A percentile compares a stretch with the other conserved stretches of the same genome.
phyloP scores from a whole-genome alignment of 345 rosid species.

The Brassica napus region Da-Ae NC_063444.1:17353001-17353500 shows the following conservation, averaged over 20 bases:
- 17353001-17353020: slow-evolving; percentile 67
- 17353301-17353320: slow-evolving; percentile 67
- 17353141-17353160: slow-evolving; percentile 78
- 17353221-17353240: slow-evolving; percentile 95
- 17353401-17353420: slow-evolving; percentile 7
- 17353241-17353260: slow-evolving; percentile 87
- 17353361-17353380: not conserved
- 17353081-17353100: slow-evolving; percentile 77
- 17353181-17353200: slow-evolving; percentile 75
- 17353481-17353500: slow-evolving; percentile 3
- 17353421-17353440: not conserved
- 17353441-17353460: slow-evolving; percentile 9
- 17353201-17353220: slow-evolving; percentile 76
- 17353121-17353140: slow-evolving; percentile 51
- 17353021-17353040: slow-evolving; percentile 50
- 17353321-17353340: slow-evolving; percentile 23
- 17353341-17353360: not conserved
- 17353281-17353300: slow-evolving; percentile 77
- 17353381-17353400: not conserved
- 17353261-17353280: slow-evolving; percentile 75
- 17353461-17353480: slow-evolving; percentile 21
- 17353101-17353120: slow-evolving; percentile 67
- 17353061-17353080: slow-evolving; percentile 67
- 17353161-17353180: slow-evolving; percentile 93
- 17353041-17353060: slow-evolving; percentile 71